Percentiles rank a stretch among this genome's conserved stretches.
Conservation (phyloP, 257 asterid species). For the Thymus mandschuricus region DNA sequence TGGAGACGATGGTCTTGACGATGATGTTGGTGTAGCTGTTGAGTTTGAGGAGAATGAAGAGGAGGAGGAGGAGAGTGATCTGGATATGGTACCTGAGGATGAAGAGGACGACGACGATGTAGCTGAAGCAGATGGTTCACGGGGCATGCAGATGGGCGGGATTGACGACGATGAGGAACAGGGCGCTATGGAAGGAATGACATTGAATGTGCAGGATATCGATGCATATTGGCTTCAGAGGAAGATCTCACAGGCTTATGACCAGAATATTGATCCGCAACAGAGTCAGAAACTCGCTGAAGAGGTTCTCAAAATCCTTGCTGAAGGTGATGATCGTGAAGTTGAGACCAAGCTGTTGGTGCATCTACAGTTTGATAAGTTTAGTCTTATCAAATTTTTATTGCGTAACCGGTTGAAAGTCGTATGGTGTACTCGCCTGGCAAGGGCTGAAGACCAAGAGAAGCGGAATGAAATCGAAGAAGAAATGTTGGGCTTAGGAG, state of each 20-base stretch:
- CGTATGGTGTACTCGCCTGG: constrained; percentile 64
- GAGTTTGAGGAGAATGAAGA: constrained; percentile 69
- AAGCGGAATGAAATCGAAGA: constrained; percentile 61
- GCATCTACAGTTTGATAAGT: constrained; percentile 58
- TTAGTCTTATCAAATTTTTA: constrained; percentile 51
- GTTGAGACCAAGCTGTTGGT: constrained; percentile 56
- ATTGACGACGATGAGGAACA: constrained; percentile 59
- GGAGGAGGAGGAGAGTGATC: constrained; percentile 62
- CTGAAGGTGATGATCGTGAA: constrained; percentile 61
- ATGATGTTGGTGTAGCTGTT: constrained; percentile 68
- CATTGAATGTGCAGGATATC: constrained; percentile 62
- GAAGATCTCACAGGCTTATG: constrained; percentile 69
- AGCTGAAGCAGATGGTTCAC: constrained; percentile 38
- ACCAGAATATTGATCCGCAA: constrained; percentile 59
- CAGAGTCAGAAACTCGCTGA: constrained; percentile 69
- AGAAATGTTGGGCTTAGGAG: constrained; percentile 56
- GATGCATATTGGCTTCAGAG: constrained; percentile 75
- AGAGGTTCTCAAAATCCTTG: constrained; percentile 63
- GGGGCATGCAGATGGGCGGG: constrained; percentile 72
- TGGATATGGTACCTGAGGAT: constrained; percentile 63
- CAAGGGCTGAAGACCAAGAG: constrained; percentile 64
- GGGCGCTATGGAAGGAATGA: constrained; percentile 60
- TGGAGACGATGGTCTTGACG: constrained; percentile 57
- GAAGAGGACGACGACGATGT: constrained; percentile 62
- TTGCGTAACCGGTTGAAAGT: constrained; percentile 57